Base-by-base conservation (phyloP, 306 rosid genomes). In the Cucurbita ficifolia region DNA sequence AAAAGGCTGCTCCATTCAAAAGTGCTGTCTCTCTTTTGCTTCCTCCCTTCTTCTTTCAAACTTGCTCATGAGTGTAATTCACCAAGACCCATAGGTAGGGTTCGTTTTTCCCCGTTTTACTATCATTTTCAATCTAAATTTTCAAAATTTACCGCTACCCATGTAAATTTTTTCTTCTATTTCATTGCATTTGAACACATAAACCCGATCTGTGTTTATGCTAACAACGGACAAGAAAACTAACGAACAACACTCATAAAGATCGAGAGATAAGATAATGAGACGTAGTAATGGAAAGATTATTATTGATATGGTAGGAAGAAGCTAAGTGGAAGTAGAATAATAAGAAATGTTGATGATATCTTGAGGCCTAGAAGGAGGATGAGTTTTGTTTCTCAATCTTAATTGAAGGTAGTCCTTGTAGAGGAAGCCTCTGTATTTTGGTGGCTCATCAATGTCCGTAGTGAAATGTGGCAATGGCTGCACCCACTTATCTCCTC, bases 401-500 rank as follows among this genome's bases (percentile, higher is more conserved):
- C 88, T 84, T 21, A 83, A 38, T 13, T 61, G 40, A 14, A 61
- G 84, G 69, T 84, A 87, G 0, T 87, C 83, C 54, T 84, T 70
- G 65, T 42, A 83, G 1, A 67, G 1, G 33, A 87, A 87, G 24
- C 83, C 80, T 77, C 38, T 81, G 39, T 83, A 83, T 40, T 82
- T 83, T 4, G 88, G 88, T 69, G 86, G 62, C 62, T 76, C 78
- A 8, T 86, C 82, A 68, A 82, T 84, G 42, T 83, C 80, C 51
- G 36, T 52, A 17, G 82, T 80, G 83, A 87, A 81, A 10, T 79
- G 75, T 22, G 87, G 79, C 60, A 84, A 71, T 57, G 89, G 89
- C 40, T 87, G 82, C 21, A 87, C 82, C 81, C 78, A 85, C 63
- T 81, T 87, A 18, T 83, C 84, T 79, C 87, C 87, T 0, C 8